Evolutionary conservation across 1,284 basidiomycete species (phyloP).

Genomic region (Trichosporon sp.): DNA sequence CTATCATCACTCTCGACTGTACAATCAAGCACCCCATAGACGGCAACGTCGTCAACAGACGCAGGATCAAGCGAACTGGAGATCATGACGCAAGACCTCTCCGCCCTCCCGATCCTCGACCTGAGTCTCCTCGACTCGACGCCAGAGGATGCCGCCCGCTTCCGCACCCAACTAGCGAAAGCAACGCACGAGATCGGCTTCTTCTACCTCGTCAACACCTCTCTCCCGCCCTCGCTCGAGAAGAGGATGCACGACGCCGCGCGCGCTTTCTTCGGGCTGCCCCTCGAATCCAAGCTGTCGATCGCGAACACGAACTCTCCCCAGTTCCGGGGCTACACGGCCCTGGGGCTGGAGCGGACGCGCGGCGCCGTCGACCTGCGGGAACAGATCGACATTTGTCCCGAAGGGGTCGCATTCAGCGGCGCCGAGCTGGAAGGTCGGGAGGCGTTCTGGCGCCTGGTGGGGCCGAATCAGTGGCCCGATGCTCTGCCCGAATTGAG

Average conservation of each 20-base stretch:
- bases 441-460: constrained; percentile 23
- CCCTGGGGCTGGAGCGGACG: constrained; percentile 28
- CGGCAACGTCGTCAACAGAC: too few relatives aligned
- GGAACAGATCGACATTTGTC: constrained; percentile 31
- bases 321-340: constrained; percentile 32
- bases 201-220: constrained; percentile 46
- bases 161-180: constrained; percentile 24
- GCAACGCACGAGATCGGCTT: constrained; percentile 38
- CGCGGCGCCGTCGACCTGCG: constrained; percentile 28
- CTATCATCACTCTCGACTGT: too few relatives aligned
- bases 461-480: constrained; percentile 32
- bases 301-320: constrained; percentile 41
- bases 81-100: constrained; percentile 3
- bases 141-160: constrained; percentile 18
- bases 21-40: too few relatives aligned
- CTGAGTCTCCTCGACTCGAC: constrained; percentile 23
- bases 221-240: constrained; percentile 35
- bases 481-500: constrained; percentile 22
- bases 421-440: background rate
- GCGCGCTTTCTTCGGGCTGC: constrained; percentile 41
- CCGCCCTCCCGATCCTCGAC: constrained; percentile 29
- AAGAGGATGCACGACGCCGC: constrained; percentile 35
- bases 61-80: background rate
- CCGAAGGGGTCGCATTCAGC: constrained; percentile 20
- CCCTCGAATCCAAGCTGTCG: constrained; percentile 37